phyloP scores from a whole-genome alignment of 495 filamentous ascomycete species.

The Daldinia decipiens region DNA sequence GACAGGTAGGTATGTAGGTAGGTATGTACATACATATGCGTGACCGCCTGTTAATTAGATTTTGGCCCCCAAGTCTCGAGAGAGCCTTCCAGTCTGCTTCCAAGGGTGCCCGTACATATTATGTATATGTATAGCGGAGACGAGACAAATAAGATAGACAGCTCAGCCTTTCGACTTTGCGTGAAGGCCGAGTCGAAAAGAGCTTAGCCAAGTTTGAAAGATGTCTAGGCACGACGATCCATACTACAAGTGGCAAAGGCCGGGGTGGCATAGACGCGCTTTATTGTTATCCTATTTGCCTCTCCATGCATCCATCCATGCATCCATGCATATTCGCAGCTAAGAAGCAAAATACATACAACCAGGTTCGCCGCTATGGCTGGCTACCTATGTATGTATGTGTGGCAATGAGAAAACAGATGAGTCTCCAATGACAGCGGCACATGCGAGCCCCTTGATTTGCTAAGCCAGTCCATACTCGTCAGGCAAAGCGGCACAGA shows the following conservation, averaged over 20 bases:
- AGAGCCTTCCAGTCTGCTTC: no score
- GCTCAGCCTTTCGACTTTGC: not conserved
- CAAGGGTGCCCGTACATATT: no score
- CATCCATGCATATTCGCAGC: not conserved
- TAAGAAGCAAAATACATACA: no score
- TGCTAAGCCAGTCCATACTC: not conserved
- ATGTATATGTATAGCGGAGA: no score
- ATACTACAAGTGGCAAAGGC: not conserved
- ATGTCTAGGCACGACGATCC: not conserved
- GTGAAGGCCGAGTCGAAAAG: not conserved
- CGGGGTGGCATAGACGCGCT: not conserved
- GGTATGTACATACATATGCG: no score
- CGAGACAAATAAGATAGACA: no score
- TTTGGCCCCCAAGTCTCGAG: no score
- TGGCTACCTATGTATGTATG: no score
- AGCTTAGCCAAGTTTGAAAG: not conserved
- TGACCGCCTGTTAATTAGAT: no score
- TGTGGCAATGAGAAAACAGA: not conserved
- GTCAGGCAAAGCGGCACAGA: not conserved
- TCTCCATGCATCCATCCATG: not conserved
- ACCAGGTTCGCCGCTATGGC: no score
- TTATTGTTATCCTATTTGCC: not conserved
- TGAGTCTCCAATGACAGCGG: not conserved
- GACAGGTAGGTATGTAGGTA: no score
- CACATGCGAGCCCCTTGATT: not conserved